Base-by-base conservation (phyloP, 2,329 filamentous ascomycete species). In the Tolypocladium album region DNA sequence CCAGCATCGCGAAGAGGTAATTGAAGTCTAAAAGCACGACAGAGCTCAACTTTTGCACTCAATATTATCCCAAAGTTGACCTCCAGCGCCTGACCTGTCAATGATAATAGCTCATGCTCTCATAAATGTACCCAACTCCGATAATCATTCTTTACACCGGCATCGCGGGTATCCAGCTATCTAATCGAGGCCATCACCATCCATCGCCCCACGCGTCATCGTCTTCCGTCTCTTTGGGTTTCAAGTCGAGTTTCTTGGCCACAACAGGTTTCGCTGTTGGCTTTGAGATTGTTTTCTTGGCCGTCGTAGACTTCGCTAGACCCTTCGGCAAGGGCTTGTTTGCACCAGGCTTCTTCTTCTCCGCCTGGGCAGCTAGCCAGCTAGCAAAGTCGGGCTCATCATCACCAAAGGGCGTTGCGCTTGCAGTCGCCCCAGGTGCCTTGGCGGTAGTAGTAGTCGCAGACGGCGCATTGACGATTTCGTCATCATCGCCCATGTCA, bases 321-420 rank as follows among this genome's bases (percentile, higher is more conserved):
- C 93, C 93, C 74, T 96, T 99, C 0, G 93, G 92, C 59, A 97
- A 71, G 3, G 87, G 77, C 65, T 89, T 94, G 50, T 69, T 58
- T 61, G 72, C 68, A 1, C 71, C 70, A 13, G 80, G 80, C 76
- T 95, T 97, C 63, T 96, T 97, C 63, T 88, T 84, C 63, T 87
- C 82, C 7, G 88, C 85, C 71, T 97, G 91, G 15, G 92, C 92
- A 15, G 90, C 92, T 27, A 97, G 75, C 92, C 94, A 97, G 6
- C 92, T 92, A 6, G 92, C 93, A 73, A 99, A 97, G 72, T 97
- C 94, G 0, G 93, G 93, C 72, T 99, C 93, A 34, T 89, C 86
- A 66, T 96, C 92, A 61, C 93, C 90, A 64, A 88, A 93, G 0
- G 87, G 81, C 8, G 81, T 75, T 38, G 74, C 67, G 7, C 70